Evolutionary conservation across 371 early-diverging fungal species (phyloP).

Genomic region (Fennellomyces sp.): DNA sequence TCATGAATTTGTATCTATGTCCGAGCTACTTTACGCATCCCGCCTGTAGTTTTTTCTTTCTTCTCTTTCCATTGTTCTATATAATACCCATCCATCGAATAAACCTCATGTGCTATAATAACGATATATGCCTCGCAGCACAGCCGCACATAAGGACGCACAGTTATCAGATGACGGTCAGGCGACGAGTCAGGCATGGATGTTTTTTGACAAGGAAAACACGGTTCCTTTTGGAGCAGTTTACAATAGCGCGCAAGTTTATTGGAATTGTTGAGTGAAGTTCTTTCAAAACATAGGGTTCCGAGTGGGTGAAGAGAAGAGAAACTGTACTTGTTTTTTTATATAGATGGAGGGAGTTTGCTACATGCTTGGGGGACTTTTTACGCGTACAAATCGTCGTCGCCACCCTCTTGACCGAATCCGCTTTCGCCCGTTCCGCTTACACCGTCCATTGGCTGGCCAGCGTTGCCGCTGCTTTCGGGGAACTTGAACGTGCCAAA

Average conservation of each 20-base stretch:
- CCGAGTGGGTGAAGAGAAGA: constrained; percentile 3
- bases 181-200: too few relatives aligned
- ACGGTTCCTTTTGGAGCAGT: background rate
- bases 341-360: background rate
- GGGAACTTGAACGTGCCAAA: constrained; percentile 96
- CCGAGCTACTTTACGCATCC: constrained; percentile 25
- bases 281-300: background rate
- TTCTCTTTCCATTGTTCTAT: background rate
- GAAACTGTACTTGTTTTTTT: constrained; percentile 5
- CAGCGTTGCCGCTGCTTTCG: constrained; percentile 53
- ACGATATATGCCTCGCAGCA: too few relatives aligned
- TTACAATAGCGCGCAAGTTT: background rate
- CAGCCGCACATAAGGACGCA: too few relatives aligned
- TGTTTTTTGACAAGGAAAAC: constrained; percentile 10
- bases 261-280: background rate
- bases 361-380: constrained; percentile 5
- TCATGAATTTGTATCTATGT: constrained; percentile 29
- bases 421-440: constrained; percentile 36
- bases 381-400: constrained; percentile 64
- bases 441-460: constrained; percentile 33
- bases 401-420: constrained; percentile 52
- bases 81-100: background rate
- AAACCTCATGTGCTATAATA: too few relatives aligned
- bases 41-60: background rate
- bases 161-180: too few relatives aligned